Evolutionary conservation across 495 filamentous ascomycete genomes (phyloP).

Genomic region (Friedmanniomyces endolithicus): DNA sequence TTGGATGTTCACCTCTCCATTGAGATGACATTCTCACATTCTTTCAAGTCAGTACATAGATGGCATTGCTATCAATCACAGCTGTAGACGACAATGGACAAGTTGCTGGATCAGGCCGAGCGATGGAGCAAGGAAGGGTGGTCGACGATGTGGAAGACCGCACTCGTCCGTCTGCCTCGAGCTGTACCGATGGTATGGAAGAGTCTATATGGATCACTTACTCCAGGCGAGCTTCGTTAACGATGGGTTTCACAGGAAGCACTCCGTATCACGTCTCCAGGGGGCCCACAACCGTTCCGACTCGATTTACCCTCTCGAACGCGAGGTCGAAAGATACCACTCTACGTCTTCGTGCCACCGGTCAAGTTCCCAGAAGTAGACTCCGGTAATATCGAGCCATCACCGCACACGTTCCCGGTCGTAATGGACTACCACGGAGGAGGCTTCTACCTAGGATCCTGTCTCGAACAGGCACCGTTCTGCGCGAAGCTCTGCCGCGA

Average conservation of each 20-base stretch:
- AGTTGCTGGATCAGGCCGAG: background rate
- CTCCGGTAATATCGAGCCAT: background rate
- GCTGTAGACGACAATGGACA: background rate
- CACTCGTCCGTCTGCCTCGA: conserved; percentile 10
- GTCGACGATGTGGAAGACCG: conserved; percentile 14
- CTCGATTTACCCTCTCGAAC: conserved; percentile 14
- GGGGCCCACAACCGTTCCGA: conserved; percentile 9
- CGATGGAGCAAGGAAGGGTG: conserved; percentile 4
- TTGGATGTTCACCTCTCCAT: too few species aligned
- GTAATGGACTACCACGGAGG: conserved; percentile 21
- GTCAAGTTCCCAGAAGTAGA: conserved; percentile 7
- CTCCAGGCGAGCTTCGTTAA: too few species aligned
- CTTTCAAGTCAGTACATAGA: too few species aligned
- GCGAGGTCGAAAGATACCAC: conserved; percentile 3
- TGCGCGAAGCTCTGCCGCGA: conserved; percentile 15
- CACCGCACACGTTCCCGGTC: conserved; percentile 13
- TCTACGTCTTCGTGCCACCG: conserved; percentile 15
- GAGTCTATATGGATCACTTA: too few species aligned
- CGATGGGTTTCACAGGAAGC: background rate
- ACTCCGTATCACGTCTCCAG: conserved; percentile 6
- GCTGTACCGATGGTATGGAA: conserved; percentile 4
- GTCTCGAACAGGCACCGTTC: conserved; percentile 16
- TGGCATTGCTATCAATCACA: background rate
- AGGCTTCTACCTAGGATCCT: conserved; percentile 17
- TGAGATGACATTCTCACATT: too few species aligned